phyloP scores from a whole-genome alignment of 176 grass and related monocot species.

The Pharus latifolius region DNA sequence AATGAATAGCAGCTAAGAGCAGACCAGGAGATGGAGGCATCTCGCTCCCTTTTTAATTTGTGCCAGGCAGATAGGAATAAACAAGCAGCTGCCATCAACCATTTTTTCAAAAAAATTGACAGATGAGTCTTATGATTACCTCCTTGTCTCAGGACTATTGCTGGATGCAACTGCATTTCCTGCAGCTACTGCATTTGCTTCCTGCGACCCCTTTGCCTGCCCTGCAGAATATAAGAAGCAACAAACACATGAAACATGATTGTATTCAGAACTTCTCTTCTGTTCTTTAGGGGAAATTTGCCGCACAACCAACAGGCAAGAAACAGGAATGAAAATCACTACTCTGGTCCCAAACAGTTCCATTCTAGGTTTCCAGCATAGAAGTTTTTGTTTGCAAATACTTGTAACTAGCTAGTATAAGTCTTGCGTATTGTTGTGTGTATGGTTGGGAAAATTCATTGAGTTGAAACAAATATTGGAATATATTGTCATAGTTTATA shows the following conservation, averaged over 20 bases:
- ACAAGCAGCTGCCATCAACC: slow-evolving; percentile 7
- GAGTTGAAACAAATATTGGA: no score
- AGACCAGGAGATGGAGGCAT: slow-evolving; percentile 33
- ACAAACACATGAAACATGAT: slow-evolving; percentile 13
- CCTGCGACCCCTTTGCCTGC: slow-evolving; percentile 24
- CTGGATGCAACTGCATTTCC: slow-evolving; percentile 23
- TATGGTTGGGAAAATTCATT: no score
- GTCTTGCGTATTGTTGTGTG: no score
- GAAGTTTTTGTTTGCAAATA: no score
- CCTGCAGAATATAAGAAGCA: slow-evolving; percentile 28
- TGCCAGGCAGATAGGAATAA: slow-evolving; percentile 21
- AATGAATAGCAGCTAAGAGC: slow-evolving; percentile 32
- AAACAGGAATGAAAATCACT: no score
- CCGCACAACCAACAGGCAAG: no score
- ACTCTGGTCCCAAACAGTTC: no score
- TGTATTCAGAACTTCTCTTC: slow-evolving; percentile 13
- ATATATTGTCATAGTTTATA: no score
- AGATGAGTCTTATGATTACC: slow-evolving; percentile 14
- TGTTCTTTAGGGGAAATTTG: neutral
- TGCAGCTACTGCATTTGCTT: slow-evolving; percentile 9
- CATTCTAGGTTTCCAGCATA: no score
- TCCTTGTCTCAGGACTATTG: slow-evolving; percentile 51
- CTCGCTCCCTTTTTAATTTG: slow-evolving; percentile 25
- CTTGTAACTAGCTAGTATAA: no score
- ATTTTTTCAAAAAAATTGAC: neutral